phyloP scores from a whole-genome alignment of 495 filamentous ascomycete genomes.

The Viridothelium virens region DNA sequence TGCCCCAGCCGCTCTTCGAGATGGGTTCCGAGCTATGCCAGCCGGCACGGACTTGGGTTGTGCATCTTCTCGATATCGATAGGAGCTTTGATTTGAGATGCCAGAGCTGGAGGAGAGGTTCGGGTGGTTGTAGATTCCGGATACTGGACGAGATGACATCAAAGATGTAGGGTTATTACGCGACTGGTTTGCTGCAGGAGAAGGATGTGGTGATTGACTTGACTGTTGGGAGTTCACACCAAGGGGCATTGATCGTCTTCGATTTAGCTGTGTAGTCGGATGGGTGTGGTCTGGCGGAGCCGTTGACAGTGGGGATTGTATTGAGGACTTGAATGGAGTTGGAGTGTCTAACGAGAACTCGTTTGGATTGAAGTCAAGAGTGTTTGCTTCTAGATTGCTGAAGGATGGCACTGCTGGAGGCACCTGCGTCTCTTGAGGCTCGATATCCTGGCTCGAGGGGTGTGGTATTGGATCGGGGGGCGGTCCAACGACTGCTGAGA shows the following conservation, averaged over 20 bases:
- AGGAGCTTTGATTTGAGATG: conserved; percentile 26
- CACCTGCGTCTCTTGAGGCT: conserved; percentile 13
- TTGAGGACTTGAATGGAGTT: conserved; percentile 10
- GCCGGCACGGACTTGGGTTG: conserved; percentile 26
- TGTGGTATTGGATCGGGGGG: conserved; percentile 26
- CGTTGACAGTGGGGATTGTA: conserved; percentile 12
- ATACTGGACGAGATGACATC: conserved; percentile 23
- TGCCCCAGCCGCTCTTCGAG: conserved; percentile 52
- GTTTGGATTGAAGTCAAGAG: conserved; percentile 29
- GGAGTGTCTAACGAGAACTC: conserved; percentile 29
- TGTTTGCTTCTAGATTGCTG: neutral
- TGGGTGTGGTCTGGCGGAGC: conserved; percentile 13
- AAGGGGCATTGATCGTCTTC: conserved; percentile 34
- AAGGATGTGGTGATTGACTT: conserved; percentile 35
- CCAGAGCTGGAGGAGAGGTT: conserved; percentile 34
- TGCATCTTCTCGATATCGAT: conserved; percentile 36
- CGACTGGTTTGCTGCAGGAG: neutral
- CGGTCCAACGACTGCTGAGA: conserved; percentile 14
- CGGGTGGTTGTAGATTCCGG: conserved; percentile 35
- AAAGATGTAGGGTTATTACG: conserved; percentile 11
- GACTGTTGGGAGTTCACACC: conserved; percentile 33
- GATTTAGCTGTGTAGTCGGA: conserved; percentile 21
- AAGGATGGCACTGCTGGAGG: conserved; percentile 14
- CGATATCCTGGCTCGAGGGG: conserved; percentile 28
- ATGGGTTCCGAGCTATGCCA: conserved; percentile 52